A percentile compares a stretch with the other conserved stretches of the same genome.
Conservation (phyloP, 2,329 filamentous ascomycete genomes). For the Pseudogymnoascus sp. region DNA sequence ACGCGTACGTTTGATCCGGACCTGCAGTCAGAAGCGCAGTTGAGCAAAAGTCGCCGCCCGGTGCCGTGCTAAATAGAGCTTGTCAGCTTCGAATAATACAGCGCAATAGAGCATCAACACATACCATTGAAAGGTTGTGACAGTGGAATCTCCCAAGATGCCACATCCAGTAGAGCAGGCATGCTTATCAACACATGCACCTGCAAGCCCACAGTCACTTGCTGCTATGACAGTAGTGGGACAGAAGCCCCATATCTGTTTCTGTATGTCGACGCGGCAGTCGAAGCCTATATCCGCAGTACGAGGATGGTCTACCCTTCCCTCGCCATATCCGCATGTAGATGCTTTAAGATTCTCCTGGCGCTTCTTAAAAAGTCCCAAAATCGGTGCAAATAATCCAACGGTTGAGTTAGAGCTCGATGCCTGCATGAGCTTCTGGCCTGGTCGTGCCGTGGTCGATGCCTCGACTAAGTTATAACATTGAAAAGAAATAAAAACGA, state of each 20-base stretch:
- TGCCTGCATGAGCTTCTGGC: not conserved
- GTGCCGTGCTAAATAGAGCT: constrained; percentile 10
- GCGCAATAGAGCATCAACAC: constrained; percentile 28
- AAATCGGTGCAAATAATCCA: not conserved
- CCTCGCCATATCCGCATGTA: constrained; percentile 29
- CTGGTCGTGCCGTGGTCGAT: not conserved
- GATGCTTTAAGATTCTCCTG: not conserved
- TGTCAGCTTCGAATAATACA: not conserved
- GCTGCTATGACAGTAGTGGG: constrained; percentile 30
- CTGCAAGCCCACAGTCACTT: constrained; percentile 33
- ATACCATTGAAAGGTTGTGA: constrained; percentile 24
- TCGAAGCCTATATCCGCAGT: constrained; percentile 30
- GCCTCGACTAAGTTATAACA: not conserved
- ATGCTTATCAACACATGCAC: constrained; percentile 29
- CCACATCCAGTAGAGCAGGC: constrained; percentile 31
- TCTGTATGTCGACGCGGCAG: constrained; percentile 30
- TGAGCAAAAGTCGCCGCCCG: constrained; percentile 27
- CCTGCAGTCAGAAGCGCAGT: constrained; percentile 29
- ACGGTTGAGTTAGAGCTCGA: not conserved
- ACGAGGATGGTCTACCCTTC: constrained; percentile 25
- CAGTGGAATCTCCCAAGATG: constrained; percentile 12
- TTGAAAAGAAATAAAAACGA: not conserved
- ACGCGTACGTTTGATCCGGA: constrained; percentile 29
- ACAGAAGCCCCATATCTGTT: constrained; percentile 35
- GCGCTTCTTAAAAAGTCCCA: not conserved